phyloP scores from a whole-genome alignment of 2,329 filamentous ascomycete species.

The Delphinella strobiligena region DNA sequence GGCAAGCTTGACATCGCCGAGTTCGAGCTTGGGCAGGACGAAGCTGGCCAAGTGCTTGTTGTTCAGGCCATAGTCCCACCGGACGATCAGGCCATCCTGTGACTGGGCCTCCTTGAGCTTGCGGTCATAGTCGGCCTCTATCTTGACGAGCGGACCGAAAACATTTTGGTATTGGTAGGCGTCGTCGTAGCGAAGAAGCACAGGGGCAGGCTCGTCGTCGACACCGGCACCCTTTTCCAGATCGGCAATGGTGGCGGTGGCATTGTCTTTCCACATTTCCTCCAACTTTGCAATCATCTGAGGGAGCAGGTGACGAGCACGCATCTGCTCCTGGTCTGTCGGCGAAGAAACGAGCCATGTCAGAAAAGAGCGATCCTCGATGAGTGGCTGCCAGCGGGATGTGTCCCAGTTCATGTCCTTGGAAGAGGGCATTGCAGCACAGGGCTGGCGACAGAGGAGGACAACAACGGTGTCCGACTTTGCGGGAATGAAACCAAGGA shows the following conservation, averaged over 20 bases:
- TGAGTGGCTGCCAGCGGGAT: conserved; percentile 91
- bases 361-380: conserved; percentile 91
- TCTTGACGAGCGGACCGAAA: conserved; percentile 94
- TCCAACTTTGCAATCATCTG: conserved; percentile 94
- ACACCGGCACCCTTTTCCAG: conserved; percentile 83
- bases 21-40: conserved; percentile 89
- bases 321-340: conserved; percentile 88
- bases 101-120: conserved; percentile 98
- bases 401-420: conserved; percentile 99
- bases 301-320: conserved; percentile 81
- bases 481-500: conserved; percentile 93
- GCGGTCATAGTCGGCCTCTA: conserved; percentile 97
- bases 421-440: conserved; percentile 83
- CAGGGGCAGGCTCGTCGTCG: conserved; percentile 89
- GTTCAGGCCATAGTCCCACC: conserved; percentile 91
- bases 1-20: conserved; percentile 93
- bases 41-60: conserved; percentile 96
- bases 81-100: conserved; percentile 85
- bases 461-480: conserved; percentile 98
- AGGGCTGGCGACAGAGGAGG: conserved; percentile 89
- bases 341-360: conserved; percentile 85
- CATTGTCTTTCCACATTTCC: conserved; percentile 97
- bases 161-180: conserved; percentile 98
- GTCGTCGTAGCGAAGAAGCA: conserved; percentile 88
- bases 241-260: conserved; percentile 75